These are phyloP conservation scores for Cladosporium sp. DNA, from an alignment of 2,329 filamentous ascomycete species.

Conservation along the genomic window DNA sequence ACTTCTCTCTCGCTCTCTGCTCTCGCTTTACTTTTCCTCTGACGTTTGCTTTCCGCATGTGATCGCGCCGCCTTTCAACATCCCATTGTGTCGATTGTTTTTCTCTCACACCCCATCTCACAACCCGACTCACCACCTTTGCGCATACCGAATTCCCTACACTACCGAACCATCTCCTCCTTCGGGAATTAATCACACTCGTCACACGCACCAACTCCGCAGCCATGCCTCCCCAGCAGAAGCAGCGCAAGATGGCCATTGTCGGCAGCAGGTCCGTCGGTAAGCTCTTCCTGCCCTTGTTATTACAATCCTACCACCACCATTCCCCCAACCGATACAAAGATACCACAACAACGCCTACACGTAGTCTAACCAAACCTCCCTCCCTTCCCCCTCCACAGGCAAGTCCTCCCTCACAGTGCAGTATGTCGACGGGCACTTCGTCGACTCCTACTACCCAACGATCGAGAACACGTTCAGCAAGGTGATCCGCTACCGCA, in stretches of 20 bases:
- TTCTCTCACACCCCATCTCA: too few species aligned
- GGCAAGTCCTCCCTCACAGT: constrained; percentile 98
- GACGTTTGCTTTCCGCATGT: too few species aligned
- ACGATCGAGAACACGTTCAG: constrained; percentile 99
- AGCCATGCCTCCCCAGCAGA: constrained; percentile 53
- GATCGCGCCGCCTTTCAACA: too few species aligned
- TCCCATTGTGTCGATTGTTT: too few species aligned
- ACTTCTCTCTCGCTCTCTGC: too few species aligned
- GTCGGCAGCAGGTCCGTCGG: constrained; percentile 91
- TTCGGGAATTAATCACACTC: too few species aligned
- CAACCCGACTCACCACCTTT: too few species aligned
- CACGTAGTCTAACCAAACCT: too few species aligned
- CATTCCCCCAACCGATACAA: neutral
- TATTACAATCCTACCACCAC: neutral
- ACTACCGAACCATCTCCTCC: too few species aligned
- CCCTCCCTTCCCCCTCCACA: constrained; percentile 36
- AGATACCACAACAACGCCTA: too few species aligned
- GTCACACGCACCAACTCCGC: neutral
- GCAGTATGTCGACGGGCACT: constrained; percentile 95
- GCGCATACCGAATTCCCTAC: too few species aligned
- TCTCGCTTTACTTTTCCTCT: too few species aligned
- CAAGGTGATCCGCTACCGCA: constrained; percentile 89
- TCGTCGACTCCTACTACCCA: constrained; percentile 98
- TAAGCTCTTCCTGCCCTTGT: constrained; percentile 41
- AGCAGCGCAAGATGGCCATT: constrained; percentile 93